phyloP scores from a whole-genome alignment of 2,329 filamentous ascomycete genomes.

The Fusarium sororula region DNA sequence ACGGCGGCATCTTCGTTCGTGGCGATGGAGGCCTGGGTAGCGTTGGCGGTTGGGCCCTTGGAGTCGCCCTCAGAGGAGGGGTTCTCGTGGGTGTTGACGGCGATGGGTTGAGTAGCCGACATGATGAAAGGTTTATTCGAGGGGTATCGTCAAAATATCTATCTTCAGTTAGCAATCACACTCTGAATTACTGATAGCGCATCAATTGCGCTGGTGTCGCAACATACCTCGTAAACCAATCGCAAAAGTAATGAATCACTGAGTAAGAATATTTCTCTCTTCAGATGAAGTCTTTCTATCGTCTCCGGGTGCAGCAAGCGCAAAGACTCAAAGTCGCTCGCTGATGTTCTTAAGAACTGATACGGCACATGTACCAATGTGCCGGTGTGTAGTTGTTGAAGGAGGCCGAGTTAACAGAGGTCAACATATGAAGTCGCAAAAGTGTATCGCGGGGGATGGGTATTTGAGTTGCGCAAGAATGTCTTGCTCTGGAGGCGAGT shows the following conservation, averaged over 20 bases:
- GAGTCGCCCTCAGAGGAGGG: constrained; percentile 19
- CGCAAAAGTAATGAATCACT: not conserved
- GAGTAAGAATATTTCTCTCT: not conserved
- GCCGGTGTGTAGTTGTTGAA: constrained; percentile 41
- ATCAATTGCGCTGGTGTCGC: not conserved
- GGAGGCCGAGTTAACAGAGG: constrained; percentile 16
- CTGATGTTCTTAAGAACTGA: constrained; percentile 54
- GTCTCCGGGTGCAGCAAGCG: constrained; percentile 64
- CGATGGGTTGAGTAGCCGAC: constrained; percentile 12
- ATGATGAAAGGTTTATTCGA: constrained; percentile 24
- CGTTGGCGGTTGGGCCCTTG: constrained; percentile 35
- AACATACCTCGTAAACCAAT: constrained; percentile 29
- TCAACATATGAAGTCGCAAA: constrained; percentile 26
- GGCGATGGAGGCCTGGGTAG: constrained; percentile 6
- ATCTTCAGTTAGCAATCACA: not conserved
- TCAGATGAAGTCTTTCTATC: constrained; percentile 62
- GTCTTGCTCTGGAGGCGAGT: constrained; percentile 15
- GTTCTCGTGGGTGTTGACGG: not conserved
- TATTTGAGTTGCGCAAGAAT: constrained; percentile 28
- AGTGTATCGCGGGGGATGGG: not conserved
- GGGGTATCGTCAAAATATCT: constrained; percentile 10
- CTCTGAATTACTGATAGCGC: accelerated
- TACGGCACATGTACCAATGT: constrained; percentile 56
- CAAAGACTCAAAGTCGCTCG: constrained; percentile 75
- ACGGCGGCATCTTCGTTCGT: constrained; percentile 50